Evolutionary conservation across 495 filamentous ascomycete species (phyloP), one percentile per base, ranked within the genome.

Genomic region (Parathielavia appendiculata): DNA sequence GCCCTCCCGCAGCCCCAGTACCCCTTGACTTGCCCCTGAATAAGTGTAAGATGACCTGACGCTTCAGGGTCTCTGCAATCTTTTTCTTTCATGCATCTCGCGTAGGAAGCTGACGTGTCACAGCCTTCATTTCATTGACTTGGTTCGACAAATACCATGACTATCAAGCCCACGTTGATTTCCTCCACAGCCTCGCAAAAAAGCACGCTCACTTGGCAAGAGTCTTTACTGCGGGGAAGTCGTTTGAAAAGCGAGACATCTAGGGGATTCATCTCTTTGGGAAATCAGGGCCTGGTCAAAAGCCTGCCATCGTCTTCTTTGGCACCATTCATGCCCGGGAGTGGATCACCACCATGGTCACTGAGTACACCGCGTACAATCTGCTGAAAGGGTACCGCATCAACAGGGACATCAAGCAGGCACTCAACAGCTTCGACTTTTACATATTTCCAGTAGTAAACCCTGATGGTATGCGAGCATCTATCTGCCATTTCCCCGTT

Each of bases 381-480:
- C 72, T 86, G 51, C 66, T 85, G 12, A 71, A 65, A 14, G 68
- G 70, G 32, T 83, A 83, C 58, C 53, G 57, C 22, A 68, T 69
- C 19, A 74, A 78, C 48, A 62, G 68, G n/a, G 64, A 69, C 6
- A 67, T 78, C 40, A 72, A 71, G 57, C 59, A 64, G 23, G 75
- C 75, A 48, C 63, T 85, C 39, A 76, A 85, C 72, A 81, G 77
- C 44, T 85, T 82, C 62, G 83, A 86, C 68, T 86, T 82, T 59
- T 83, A 83, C 70, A 75, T 86, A 60, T 72, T 86, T 51, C 83
- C 83, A 0, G 63, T 85, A 19, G 81, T 84, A 41, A 86, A 86
- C 65, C 82, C 83, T 0, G 83, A 86, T 63, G 83, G 64, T 60
- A 49, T 30, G 26, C 26, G 26, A 3, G 3, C 26, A 3, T 6